Percentiles rank a stretch among this genome's conserved stretches.
These are phyloP conservation scores for Botryotinia calthae DNA, from an alignment of 2,329 filamentous ascomycete species.

Conservation along the genomic window DNA sequence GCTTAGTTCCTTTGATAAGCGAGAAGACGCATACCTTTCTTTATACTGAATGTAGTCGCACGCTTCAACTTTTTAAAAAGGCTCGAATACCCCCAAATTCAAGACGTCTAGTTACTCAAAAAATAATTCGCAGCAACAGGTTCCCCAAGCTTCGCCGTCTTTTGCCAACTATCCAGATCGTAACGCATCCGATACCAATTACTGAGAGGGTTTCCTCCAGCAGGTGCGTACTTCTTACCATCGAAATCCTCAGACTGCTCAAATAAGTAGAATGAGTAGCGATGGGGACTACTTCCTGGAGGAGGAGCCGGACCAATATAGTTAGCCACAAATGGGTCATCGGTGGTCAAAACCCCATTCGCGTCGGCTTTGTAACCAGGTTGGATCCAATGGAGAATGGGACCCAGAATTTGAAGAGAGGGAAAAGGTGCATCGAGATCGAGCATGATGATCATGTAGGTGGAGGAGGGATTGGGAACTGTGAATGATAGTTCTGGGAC, in stretches of 20 bases:
- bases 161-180: slow-evolving; percentile 44
- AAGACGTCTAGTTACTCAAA: slow-evolving; percentile 32
- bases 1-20: background rate
- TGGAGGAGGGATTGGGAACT: slow-evolving; percentile 23
- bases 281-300: slow-evolving; percentile 46
- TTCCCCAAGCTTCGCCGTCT: slow-evolving; percentile 38
- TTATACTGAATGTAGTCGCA: background rate
- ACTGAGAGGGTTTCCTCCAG: slow-evolving; percentile 40
- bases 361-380: slow-evolving; percentile 33
- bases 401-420: slow-evolving; percentile 43
- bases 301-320: slow-evolving; percentile 50
- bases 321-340: slow-evolving; percentile 38
- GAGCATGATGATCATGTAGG: slow-evolving; percentile 44
- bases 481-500: slow-evolving; percentile 28
- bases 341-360: background rate
- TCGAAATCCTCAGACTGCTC: slow-evolving; percentile 46
- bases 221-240: slow-evolving; percentile 38
- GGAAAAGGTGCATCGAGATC: slow-evolving; percentile 50
- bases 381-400: slow-evolving; percentile 50
- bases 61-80: too few relatives aligned
- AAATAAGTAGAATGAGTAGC: slow-evolving; percentile 50
- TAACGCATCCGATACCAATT: slow-evolving; percentile 44
- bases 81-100: background rate
- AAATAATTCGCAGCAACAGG: slow-evolving; percentile 44
- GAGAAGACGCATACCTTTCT: background rate